Evolutionary conservation across 2,329 filamentous ascomycete genomes (phyloP), one percentile per base, ranked within the genome.

Genomic region (Hymenoscyphus scutula): DNA sequence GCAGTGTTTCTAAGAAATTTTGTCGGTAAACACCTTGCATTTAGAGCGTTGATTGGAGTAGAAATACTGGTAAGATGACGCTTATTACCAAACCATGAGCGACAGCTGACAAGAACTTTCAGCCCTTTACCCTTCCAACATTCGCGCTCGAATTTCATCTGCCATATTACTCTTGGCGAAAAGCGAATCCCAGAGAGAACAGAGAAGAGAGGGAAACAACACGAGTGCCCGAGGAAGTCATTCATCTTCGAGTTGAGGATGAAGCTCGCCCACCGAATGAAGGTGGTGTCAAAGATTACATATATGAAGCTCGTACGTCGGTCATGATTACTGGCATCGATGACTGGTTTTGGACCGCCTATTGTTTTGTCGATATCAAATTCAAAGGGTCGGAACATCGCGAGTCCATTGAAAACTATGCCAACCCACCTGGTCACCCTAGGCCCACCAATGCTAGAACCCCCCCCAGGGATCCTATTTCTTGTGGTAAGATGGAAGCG

Each of bases 141-240:
- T 66, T 64, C 37, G 30, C 59, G 15, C 34, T 66, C 7, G 59
- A 66, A 41, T 66, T 66, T 30, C 62, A 66, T 53, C 53, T 66
- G 6, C 62, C 64, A 11, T 62, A 64, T 37, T 66, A 66, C 45
- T 59, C 62, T 32, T 64, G 62, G 62, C 38, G 62, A 7, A 53
- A 62, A 30, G 57, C 59, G 5, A 60, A 53, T 1, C 59, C 61
- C 8, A 11, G 10, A 32, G 30, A 32, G 1, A 32, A 32, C 10
- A 7, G 6, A 32, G 30, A 32, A 11, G 30, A 32, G 10, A 32
- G 30, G 10, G 30, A 32, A 3, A 7, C 2, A 32, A 38, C 64
- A n/a, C 15, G 64, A 29, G 32, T 34, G 1, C 55, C 64, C 1
- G 62, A 64, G 29, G 48, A 59, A 30, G 53, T 61, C 4, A 58